A percentile compares a stretch with the other conserved stretches of the same genome.
Evolutionary conservation across 176 grass and related monocot species (phyloP).

Genomic region (Cenchrus americanus): DNA sequence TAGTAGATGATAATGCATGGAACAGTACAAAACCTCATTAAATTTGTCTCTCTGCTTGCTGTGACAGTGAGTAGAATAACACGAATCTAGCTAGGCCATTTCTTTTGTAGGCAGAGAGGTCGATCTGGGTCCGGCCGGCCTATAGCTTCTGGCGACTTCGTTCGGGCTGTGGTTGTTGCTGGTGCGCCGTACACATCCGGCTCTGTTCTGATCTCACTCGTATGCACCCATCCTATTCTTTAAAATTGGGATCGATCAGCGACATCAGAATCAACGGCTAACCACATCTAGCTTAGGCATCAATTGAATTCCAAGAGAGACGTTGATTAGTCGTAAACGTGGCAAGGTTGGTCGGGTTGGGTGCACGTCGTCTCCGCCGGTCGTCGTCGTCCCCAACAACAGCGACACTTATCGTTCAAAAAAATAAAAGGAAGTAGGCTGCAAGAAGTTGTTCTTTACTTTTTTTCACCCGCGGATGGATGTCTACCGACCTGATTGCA

Average conservation of each 20-base stretch:
- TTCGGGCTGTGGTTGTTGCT: background rate
- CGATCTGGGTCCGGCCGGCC: background rate
- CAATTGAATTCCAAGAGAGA: conserved; percentile 28
- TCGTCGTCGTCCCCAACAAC: background rate
- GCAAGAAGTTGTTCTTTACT: too few relatives aligned
- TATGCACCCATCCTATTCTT: background rate
- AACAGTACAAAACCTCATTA: background rate
- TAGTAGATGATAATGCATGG: background rate
- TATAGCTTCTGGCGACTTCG: background rate
- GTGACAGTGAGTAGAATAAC: background rate
- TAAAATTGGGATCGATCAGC: background rate
- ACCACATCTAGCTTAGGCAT: background rate
- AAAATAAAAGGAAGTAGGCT: too few relatives aligned
- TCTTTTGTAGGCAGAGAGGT: background rate
- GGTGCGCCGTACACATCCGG: conserved; percentile 10
- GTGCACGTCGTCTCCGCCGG: background rate
- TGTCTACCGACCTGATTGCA: too few relatives aligned
- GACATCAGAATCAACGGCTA: conserved; percentile 11
- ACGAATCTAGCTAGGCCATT: background rate
- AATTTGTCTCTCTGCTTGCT: background rate
- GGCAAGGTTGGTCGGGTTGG: background rate
- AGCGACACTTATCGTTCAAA: too few relatives aligned
- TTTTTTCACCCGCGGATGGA: too few relatives aligned
- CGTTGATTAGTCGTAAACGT: conserved; percentile 13
- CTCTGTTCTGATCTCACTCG: background rate